Conservation (phyloP, 768 basidiomycete species). For the Leccinum sublutescens region DNA sequence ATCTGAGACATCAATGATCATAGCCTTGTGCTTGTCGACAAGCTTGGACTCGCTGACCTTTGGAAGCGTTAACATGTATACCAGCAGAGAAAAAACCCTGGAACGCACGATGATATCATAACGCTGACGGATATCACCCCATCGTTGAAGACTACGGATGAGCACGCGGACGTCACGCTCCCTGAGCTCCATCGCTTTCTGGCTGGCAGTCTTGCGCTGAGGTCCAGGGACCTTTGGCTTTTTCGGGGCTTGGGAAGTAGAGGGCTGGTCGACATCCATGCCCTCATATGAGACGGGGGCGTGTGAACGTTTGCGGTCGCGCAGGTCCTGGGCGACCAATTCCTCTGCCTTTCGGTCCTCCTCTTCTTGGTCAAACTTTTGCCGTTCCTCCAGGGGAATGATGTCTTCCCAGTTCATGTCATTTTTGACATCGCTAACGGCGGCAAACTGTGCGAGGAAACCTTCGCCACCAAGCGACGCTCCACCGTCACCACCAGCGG, state of each 20-base stretch:
- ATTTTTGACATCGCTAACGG: slow-evolving; percentile 96
- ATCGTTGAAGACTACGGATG: slow-evolving; percentile 91
- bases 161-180: slow-evolving; percentile 96
- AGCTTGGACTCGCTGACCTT: slow-evolving; percentile 90
- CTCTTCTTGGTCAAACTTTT: slow-evolving; percentile 79
- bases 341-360: slow-evolving; percentile 74
- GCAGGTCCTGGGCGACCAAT: slow-evolving; percentile 60
- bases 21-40: slow-evolving; percentile 88
- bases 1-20: slow-evolving; percentile 89
- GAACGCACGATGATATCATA: slow-evolving; percentile 88
- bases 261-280: slow-evolving; percentile 83
- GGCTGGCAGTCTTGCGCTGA: slow-evolving; percentile 85
- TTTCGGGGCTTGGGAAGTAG: slow-evolving; percentile 60
- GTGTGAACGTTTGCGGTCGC: slow-evolving; percentile 79
- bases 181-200: slow-evolving; percentile 95
- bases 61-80: not conserved
- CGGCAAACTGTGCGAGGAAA: slow-evolving; percentile 93
- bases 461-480: slow-evolving; percentile 97
- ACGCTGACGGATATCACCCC: slow-evolving; percentile 95
- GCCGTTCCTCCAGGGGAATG: slow-evolving; percentile 90
- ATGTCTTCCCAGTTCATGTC: slow-evolving; percentile 99
- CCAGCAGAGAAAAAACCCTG: not conserved
- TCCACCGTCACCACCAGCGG: slow-evolving; percentile 76
- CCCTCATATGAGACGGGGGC: slow-evolving; percentile 90
- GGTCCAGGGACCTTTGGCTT: slow-evolving; percentile 71